These are phyloP conservation scores for Beauveria rudraprayagi DNA, from an alignment of 2,329 filamentous ascomycete genomes.

Conservation along the genomic window DNA sequence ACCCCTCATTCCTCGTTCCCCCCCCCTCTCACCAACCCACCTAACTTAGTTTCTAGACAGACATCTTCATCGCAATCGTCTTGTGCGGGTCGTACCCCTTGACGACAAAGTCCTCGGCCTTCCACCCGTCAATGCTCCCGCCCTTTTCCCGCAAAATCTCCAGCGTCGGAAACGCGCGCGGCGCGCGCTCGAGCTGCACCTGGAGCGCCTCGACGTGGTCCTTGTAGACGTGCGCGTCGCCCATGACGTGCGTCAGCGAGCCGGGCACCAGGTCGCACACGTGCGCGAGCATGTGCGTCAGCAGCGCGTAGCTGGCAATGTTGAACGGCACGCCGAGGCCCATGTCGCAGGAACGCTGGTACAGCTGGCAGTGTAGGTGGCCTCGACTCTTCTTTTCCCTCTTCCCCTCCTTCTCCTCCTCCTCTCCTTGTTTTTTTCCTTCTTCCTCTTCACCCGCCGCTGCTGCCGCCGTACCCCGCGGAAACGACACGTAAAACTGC, in stretches of 20 bases:
- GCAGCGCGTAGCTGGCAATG: constrained; percentile 85
- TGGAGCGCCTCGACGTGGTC: constrained; percentile 87
- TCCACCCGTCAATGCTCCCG: constrained; percentile 84
- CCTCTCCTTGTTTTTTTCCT: constrained; percentile 13
- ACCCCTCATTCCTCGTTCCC: not conserved
- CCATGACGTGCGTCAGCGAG: constrained; percentile 89
- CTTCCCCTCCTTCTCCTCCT: constrained; percentile 22
- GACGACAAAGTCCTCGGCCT: constrained; percentile 77
- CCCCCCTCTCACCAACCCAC: too few species aligned
- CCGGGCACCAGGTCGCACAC: constrained; percentile 79
- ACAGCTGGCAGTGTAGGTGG: constrained; percentile 77
- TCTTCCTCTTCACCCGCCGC: not conserved
- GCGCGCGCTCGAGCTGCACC: constrained; percentile 71
- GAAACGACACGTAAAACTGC: constrained; percentile 86
- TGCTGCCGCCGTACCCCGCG: constrained; percentile 25
- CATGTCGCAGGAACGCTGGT: constrained; percentile 95
- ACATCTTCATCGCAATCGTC: constrained; percentile 97
- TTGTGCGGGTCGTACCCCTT: constrained; percentile 87
- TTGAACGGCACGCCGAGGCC: constrained; percentile 96
- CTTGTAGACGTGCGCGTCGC: constrained; percentile 92
- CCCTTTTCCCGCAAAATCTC: constrained; percentile 60
- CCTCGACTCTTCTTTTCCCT: constrained; percentile 42
- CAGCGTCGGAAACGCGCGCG: constrained; percentile 70
- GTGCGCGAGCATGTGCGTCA: constrained; percentile 92
- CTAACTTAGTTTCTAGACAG: constrained; percentile 47